A percentile compares a stretch with the other conserved stretches of the same genome.
Evolutionary conservation across 768 basidiomycete genomes (phyloP).

Genomic region (Dendrothele bispora): DNA sequence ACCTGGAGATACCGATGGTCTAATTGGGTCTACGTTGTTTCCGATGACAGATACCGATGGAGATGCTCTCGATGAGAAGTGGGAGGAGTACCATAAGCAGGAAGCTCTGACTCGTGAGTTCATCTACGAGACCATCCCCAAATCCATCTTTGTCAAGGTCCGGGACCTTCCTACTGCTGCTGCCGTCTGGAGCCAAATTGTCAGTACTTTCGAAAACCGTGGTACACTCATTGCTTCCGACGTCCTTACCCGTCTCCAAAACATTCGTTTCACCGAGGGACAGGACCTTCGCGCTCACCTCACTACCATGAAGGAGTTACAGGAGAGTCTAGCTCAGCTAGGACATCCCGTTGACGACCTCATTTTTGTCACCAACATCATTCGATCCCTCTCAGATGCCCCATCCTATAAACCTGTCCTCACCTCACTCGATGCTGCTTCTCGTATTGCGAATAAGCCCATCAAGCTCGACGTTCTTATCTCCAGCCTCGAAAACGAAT

Average conservation of each 20-base stretch:
- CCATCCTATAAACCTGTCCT: not conserved
- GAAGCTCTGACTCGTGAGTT: conserved; percentile 22
- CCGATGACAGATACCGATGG: conserved; percentile 17
- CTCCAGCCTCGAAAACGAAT: not conserved
- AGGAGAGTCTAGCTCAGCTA: conserved; percentile 25
- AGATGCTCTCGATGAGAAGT: conserved; percentile 15
- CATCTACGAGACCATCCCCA: conserved; percentile 23
- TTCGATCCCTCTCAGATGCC: not conserved
- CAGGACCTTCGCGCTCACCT: conserved; percentile 9
- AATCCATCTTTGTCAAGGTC: conserved; percentile 21
- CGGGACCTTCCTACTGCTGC: conserved; percentile 18
- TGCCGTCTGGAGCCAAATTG: conserved; percentile 21
- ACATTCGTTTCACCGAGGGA: conserved; percentile 13
- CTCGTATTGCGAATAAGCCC: not conserved
- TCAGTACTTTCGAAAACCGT: conserved; percentile 20
- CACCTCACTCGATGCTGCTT: not conserved
- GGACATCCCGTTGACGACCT: not conserved
- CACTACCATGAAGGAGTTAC: conserved; percentile 18
- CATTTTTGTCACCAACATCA: conserved; percentile 10
- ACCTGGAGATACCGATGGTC: not conserved
- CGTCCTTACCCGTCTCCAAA: conserved; percentile 20
- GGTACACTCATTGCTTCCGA: conserved; percentile 17
- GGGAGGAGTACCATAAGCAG: conserved; percentile 23
- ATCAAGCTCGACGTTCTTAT: conserved; percentile 7
- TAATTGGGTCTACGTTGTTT: too few species aligned